These are phyloP conservation scores for Mycena capillaripes DNA, from an alignment of 768 basidiomycete genomes.

Conservation along the genomic window DNA sequence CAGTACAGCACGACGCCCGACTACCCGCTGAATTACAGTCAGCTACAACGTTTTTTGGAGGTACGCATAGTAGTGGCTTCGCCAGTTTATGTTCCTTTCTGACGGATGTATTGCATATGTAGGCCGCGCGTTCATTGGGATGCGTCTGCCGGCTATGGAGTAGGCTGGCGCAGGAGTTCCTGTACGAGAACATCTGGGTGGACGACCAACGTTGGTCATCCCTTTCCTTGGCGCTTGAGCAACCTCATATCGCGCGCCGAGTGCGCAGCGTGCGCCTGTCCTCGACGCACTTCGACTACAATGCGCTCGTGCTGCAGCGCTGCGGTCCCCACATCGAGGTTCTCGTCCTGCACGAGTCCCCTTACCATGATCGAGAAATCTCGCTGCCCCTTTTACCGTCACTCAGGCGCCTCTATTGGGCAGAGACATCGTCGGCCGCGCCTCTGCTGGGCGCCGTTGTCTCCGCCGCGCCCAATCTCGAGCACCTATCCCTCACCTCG, in stretches of 20 bases:
- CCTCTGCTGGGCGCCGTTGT: not conserved
- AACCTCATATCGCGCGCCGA: not conserved
- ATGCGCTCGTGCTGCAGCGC: no score
- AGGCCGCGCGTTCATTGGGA: not conserved
- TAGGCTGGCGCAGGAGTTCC: conserved; percentile 3
- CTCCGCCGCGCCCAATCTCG: conserved; percentile 19
- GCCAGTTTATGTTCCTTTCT: not conserved
- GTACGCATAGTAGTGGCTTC: not conserved
- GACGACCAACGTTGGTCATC: not conserved
- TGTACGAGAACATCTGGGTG: conserved; percentile 19
- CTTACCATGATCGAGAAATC: not conserved
- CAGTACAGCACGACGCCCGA: not conserved
- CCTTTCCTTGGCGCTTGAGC: not conserved
- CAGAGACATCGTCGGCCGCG: no score
- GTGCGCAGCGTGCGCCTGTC: conserved; percentile 29
- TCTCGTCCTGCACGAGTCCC: not conserved
- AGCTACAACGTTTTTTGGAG: not conserved
- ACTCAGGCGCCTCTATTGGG: no score
- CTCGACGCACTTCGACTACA: not conserved
- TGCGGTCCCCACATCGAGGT: no score
- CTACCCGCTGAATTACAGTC: not conserved
- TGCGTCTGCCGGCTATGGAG: conserved; percentile 25
- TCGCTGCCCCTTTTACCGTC: no score
- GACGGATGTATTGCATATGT: not conserved
- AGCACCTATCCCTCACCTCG: conserved; percentile 9